These are phyloP conservation scores for Geotrichum candidum DNA, from an alignment of 1,139 yeast species.

Conservation along the genomic window DNA sequence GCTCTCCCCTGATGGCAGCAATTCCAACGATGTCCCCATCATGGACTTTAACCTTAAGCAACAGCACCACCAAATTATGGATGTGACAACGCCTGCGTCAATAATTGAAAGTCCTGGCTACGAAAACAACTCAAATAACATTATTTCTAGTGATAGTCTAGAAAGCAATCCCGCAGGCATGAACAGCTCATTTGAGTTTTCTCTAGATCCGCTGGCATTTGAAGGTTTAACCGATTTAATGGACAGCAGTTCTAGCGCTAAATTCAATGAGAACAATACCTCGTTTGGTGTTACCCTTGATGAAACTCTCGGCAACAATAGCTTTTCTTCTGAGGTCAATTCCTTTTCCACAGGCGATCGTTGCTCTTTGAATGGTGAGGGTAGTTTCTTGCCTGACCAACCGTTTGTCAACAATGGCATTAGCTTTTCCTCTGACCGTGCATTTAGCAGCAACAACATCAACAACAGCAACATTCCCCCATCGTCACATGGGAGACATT, in stretches of 20 bases:
- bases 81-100: constrained; percentile 12
- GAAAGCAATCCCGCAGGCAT: not conserved
- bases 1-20: constrained; percentile 13
- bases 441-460: not conserved
- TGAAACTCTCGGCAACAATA: not conserved
- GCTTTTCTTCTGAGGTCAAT: not conserved
- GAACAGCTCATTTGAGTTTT: constrained; percentile 24
- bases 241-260: not conserved
- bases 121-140: not conserved
- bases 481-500: not conserved
- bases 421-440: not conserved
- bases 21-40: constrained; percentile 6
- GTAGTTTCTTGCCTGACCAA: not conserved
- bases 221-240: constrained; percentile 23
- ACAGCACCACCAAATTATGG: not conserved
- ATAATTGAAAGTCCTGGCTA: constrained; percentile 11
- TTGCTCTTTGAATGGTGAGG: not conserved
- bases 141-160: not conserved
- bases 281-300: not conserved
- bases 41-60: constrained; percentile 5
- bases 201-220: constrained; percentile 30
- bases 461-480: not conserved
- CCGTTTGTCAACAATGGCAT: not conserved
- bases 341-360: not conserved
- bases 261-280: not conserved